Evolutionary conservation across 805 yeast species (phyloP).

Genomic region (Wickerhamiella bombiphila): DNA sequence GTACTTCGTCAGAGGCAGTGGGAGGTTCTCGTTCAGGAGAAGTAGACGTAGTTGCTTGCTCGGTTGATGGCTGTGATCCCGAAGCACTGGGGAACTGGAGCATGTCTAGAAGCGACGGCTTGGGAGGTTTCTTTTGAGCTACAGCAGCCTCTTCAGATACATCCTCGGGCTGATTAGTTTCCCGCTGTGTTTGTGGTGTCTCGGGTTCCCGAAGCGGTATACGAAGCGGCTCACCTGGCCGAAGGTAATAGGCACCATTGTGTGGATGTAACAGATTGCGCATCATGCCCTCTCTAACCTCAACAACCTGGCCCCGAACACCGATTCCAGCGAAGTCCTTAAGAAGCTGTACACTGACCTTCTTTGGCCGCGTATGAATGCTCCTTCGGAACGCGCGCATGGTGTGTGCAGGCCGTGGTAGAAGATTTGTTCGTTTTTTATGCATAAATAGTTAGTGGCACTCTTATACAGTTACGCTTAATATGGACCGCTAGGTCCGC

Average conservation of each 20-base stretch:
- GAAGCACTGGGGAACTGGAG: conserved; percentile 12
- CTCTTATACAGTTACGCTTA: no score
- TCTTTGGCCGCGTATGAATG: conserved; percentile 20
- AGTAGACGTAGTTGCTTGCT: background rate
- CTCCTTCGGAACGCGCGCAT: no score
- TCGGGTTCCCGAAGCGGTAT: conserved; percentile 17
- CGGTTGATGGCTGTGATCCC: background rate
- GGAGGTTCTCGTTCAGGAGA: background rate
- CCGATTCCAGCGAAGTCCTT: conserved; percentile 53
- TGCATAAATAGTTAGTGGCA: no score
- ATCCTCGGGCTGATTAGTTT: no score
- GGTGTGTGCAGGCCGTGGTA: no score
- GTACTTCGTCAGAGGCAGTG: background rate
- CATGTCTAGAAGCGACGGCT: conserved; percentile 13
- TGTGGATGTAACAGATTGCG: conserved; percentile 55
- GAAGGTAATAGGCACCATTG: conserved; percentile 62
- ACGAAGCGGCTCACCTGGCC: conserved; percentile 20
- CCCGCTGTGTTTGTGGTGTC: conserved; percentile 4
- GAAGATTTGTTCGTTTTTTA: no score
- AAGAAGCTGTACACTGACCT: conserved; percentile 56
- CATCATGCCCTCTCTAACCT: conserved; percentile 71
- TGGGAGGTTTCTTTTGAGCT: background rate
- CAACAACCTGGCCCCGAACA: conserved; percentile 52
- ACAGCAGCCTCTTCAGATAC: background rate
- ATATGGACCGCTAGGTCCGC: no score